Base-by-base conservation (phyloP, 169 alveolate species). In the Eimeria acervulina region DNA sequence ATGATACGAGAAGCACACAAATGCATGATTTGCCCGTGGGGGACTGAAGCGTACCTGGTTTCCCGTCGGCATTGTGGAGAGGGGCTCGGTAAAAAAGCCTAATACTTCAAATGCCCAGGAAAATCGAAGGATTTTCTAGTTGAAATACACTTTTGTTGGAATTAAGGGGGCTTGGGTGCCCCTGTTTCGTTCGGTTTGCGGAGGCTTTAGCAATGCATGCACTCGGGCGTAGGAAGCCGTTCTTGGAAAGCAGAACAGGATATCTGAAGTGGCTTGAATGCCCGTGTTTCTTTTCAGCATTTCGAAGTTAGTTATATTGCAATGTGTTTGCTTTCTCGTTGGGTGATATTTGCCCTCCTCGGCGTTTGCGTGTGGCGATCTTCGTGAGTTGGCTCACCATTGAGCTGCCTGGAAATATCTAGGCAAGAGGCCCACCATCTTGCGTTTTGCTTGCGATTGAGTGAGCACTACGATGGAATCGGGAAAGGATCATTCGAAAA, bases 11-110 rank as follows among this genome's bases (percentile, higher is more conserved):
- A 12, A 31, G 47, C n/a, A 13, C 80, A 33, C 80, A 31, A 17
- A 66, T 33, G 28, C 17, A 31, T 47, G 44, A 10, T 28, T 68
- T 8, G 23, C 38, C 59, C 2, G 87, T 76, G 87, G 87, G 87
- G 92, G 51, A 51, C 44, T 5, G 38, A 4, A 7, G 28, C 95
- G 0, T 89, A 89, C 95, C 85, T 89, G 95, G 85, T 52, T 68
- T 63, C 95, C 95, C 33, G 95, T 89, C 17, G 95, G 95, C 95
- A 89, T 89, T 42, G 61, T 89, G 72, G 51, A 42, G 28, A 10
- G 52, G 23, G 21, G 38, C 8, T 76, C 40, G 63, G 26, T 12
- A 76, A 40, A 21, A 76, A 36, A 21, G 26, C 63, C 7, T 76
- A 23, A 8, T 23, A 76, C 40, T 23, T 76, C 19, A 44, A 40